phyloP scores from a whole-genome alignment of 257 asterid genomes.

The Thymus mandschuricus region DNA sequence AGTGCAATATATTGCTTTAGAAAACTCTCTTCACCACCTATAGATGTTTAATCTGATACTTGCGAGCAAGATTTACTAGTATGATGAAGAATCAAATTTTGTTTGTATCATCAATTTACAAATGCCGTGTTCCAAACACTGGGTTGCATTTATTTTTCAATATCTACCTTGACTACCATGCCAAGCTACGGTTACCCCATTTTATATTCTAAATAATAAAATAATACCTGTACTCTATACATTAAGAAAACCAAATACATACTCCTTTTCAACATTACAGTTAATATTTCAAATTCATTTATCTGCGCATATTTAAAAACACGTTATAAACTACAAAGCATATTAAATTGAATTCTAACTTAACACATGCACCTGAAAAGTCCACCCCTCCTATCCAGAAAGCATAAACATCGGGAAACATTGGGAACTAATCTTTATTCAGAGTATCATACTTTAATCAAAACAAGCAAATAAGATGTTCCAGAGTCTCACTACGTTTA shows the following conservation, averaged over 20 bases:
- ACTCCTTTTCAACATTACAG: background rate
- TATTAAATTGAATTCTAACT: background rate
- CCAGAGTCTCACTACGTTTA: background rate
- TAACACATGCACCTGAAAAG: background rate
- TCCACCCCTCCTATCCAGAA: constrained; percentile 15
- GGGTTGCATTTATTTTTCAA: background rate
- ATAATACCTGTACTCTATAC: background rate
- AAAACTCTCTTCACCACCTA: background rate
- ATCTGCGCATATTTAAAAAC: background rate
- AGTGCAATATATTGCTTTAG: no score
- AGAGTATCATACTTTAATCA: background rate
- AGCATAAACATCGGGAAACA: background rate
- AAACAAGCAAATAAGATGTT: constrained; percentile 3
- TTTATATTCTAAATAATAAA: background rate
- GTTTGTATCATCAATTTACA: background rate
- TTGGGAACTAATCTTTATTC: constrained; percentile 3
- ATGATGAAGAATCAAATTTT: background rate
- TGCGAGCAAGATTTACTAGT: background rate
- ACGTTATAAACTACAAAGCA: background rate
- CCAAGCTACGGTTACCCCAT: background rate
- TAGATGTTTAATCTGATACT: background rate
- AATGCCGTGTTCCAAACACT: background rate
- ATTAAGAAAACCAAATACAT: background rate
- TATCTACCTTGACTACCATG: background rate
- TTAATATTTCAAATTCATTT: background rate